phyloP scores from a whole-genome alignment of 1,139 yeast genomes.

The Saccharomycopsis crataegensis region DNA sequence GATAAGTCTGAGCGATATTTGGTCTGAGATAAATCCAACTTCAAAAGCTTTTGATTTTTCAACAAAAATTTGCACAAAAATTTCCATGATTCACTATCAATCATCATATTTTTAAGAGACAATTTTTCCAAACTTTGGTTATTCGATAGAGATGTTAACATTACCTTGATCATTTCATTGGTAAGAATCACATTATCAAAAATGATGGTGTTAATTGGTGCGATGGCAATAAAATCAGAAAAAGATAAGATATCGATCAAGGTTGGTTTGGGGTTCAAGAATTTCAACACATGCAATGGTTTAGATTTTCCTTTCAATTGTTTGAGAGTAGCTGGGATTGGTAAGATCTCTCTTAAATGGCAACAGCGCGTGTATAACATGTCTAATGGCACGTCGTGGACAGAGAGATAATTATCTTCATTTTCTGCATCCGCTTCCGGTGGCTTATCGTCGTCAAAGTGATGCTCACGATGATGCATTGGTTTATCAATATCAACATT shows the following conservation, averaged over 20 bases:
- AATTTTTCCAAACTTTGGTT: conserved; percentile 60
- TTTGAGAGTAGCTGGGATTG: conserved; percentile 69
- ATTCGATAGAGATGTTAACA: conserved; percentile 54
- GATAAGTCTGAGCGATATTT: conserved; percentile 51
- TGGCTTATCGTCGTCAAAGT: conserved; percentile 35
- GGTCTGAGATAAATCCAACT: conserved; percentile 77
- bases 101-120: conserved; percentile 70
- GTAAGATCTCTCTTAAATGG: conserved; percentile 64
- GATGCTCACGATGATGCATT: conserved; percentile 59
- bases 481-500: conserved; percentile 49
- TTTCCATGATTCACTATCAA: conserved; percentile 68
- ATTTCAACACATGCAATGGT: conserved; percentile 69
- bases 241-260: conserved; percentile 82
- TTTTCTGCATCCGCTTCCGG: conserved; percentile 20
- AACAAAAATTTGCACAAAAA: conserved; percentile 65
- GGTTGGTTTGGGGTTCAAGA: conserved; percentile 87
- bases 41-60: conserved; percentile 48
- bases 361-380: conserved; percentile 68
- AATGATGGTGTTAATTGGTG: conserved; percentile 69
- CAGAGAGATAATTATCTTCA: conserved; percentile 22
- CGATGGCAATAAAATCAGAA: conserved; percentile 78
- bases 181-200: conserved; percentile 80
- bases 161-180: conserved; percentile 69
- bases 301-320: conserved; percentile 71
- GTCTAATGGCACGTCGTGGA: conserved; percentile 42